Conservation (phyloP, 2,329 filamentous ascomycete species). For the Fusarium abutilonis region DNA sequence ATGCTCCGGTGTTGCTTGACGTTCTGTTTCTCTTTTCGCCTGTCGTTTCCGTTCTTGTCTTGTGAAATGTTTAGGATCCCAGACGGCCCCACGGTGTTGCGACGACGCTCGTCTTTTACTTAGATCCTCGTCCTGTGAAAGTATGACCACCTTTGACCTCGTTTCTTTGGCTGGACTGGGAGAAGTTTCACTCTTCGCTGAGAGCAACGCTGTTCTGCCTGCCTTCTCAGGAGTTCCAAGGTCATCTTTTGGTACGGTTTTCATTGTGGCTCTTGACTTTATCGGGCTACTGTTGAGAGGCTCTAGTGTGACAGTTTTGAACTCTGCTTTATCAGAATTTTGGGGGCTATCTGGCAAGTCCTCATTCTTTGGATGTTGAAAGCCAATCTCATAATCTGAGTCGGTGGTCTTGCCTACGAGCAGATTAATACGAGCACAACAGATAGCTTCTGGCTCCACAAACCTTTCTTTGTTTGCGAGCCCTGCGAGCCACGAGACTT, state of each 20-base stretch:
- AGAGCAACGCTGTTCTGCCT: constrained; percentile 3
- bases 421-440: constrained; percentile 7
- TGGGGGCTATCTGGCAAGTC: constrained; percentile 13
- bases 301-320: constrained; percentile 25
- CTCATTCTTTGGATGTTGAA: neutral
- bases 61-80: neutral
- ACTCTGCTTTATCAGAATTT: constrained; percentile 8
- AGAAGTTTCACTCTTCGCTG: constrained; percentile 12
- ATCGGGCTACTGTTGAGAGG: constrained; percentile 28
- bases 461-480: constrained; percentile 39
- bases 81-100: constrained; percentile 11
- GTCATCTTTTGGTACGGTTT: constrained; percentile 10
- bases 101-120: constrained; percentile 8
- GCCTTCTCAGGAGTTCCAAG: constrained; percentile 27
- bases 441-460: neutral
- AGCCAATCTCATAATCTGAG: neutral
- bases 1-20: neutral
- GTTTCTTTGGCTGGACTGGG: constrained; percentile 29
- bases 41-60: neutral
- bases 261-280: constrained; percentile 14
- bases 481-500: constrained; percentile 37
- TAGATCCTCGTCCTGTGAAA: constrained; percentile 16
- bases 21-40: constrained; percentile 1
- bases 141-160: neutral
- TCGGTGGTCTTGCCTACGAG: constrained; percentile 6